Evolutionary conservation across 176 grass and related monocot genomes (phyloP), one percentile per base, ranked within the genome.

Genomic region (Miscanthus lutarioriparius): DNA sequence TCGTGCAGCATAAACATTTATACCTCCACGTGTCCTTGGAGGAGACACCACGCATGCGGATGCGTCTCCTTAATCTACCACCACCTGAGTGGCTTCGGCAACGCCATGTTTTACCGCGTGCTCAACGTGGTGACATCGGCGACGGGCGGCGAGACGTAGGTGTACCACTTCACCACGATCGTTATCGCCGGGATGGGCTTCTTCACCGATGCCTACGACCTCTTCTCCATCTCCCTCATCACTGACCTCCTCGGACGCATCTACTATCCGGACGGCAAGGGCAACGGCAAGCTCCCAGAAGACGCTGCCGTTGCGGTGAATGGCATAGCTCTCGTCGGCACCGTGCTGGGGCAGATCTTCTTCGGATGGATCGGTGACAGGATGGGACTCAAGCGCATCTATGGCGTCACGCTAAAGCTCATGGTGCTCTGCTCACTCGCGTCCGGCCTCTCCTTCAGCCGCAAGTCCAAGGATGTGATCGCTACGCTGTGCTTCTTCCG

Each of bases 141-240:
- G 10, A 41, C 35, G 4, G n/a, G 17, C 11, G 11, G 19, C 35
- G 56, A 22, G 73, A 76, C 73, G 19, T 48, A 76, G 32, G 5
- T 51, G 28, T 75, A 75, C 47, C 72, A 75, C 30, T 75, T 75
- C 72, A 22, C 10, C 16, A 54, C 47, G 27, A 75, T 75, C 3
- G 82, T 97, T 0, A 90, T 97, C 58, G 91, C 94, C 22, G 94
- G 94, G 7, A 93, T 93, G 91, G 94, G 94, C 0, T 97, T 97
- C 85, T 97, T 97, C 72, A 97, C 94, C 10, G 91, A 97, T 22
- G 94, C 94, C 0, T 97, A 97, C 72, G 94, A 97, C 41, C 75
- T 97, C 3, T 97, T 97, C 47, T 83, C 79, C 47, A 91, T 97
- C 83, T 19, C 89, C 0, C 85, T 97, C 1, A 70, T 97, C 48